Evolutionary conservation across 2,329 filamentous ascomycete genomes (phyloP).

Genomic region (Fusarium fujikuroi): DNA sequence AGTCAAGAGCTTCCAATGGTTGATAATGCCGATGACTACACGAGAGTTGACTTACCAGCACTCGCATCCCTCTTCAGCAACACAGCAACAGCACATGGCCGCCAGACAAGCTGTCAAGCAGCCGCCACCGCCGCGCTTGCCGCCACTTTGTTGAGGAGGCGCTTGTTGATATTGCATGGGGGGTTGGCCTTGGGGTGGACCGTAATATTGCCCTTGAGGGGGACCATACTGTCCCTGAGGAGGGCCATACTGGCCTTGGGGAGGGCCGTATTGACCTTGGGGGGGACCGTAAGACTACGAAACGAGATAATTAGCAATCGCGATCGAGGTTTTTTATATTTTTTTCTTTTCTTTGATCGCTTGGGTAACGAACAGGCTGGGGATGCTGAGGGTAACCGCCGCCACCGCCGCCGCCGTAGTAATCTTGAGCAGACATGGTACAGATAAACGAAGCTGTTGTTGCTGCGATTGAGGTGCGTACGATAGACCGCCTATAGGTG

Average conservation of each 20-base stretch:
- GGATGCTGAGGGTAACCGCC: slow-evolving; percentile 54
- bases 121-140: slow-evolving; percentile 51
- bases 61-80: slow-evolving; percentile 62
- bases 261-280: slow-evolving; percentile 43
- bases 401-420: slow-evolving; percentile 49
- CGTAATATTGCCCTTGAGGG: slow-evolving; percentile 46
- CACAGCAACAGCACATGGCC: slow-evolving; percentile 62
- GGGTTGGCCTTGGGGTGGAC: slow-evolving; percentile 51
- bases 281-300: slow-evolving; percentile 47
- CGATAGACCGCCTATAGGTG: not conserved
- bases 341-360: not conserved
- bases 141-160: slow-evolving; percentile 49
- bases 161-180: slow-evolving; percentile 58
- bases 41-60: slow-evolving; percentile 53
- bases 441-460: not conserved
- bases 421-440: slow-evolving; percentile 55
- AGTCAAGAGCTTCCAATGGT: slow-evolving; percentile 4
- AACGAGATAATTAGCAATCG: slow-evolving; percentile 22
- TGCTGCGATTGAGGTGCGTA: slow-evolving; percentile 3
- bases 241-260: slow-evolving; percentile 44
- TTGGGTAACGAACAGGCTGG: slow-evolving; percentile 50
- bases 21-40: slow-evolving; percentile 7
- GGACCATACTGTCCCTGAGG: slow-evolving; percentile 46
- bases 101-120: slow-evolving; percentile 61
- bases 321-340: not conserved